Base-by-base conservation (phyloP, 2,329 filamentous ascomycete species). In the Fusarium siculi region DNA sequence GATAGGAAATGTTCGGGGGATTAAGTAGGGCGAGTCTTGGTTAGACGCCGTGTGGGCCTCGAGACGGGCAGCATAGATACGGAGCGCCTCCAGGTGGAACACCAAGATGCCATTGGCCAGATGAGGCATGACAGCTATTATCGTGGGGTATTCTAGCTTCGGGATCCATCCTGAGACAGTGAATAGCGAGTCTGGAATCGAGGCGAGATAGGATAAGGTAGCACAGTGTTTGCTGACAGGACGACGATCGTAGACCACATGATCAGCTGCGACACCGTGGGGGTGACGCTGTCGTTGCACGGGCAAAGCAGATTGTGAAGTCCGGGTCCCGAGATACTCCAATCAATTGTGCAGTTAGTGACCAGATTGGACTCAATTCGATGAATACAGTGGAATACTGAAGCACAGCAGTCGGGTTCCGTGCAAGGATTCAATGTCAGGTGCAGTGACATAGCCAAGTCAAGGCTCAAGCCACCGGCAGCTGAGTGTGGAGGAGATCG, bases 151-250 rank as follows among this genome's bases (percentile, higher is more conserved):
- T 34, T 36, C 65, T 75, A 68, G 61, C 66, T 64, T 47, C 43
- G 37, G 62, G 52, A 58, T 46, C 62, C 52, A 54, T 62, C 46
- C 44, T 53, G 62, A 59, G 61, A 56, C 58, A 58, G 46, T 47
- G 19, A 59, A 46, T n/a, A 72, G 54, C 42, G 47, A 30, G 57
- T 34, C 42, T 60, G 53, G 40, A 74, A 74, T 68, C 50, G 57
- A 60, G 63, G 54, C 59, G 43, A 62, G 40, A 68, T 50, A 63
- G 36, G 25, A 49, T 43, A 32, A 32, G 32, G 32, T 32, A 61
- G 50, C 72, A 74, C 72, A 74, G 72, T 75, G 58, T 56, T 73
- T 73, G 60, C 54, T 73, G 49, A 52, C 56, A 28, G 47, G 65
- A 36, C 55, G 65, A 36, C 58, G 56, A 69, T 64, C 64, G 34